These are phyloP conservation scores for Amborella trichopoda DNA, from an alignment of 164 flowering plant genomes.

Conservation along the genomic window DNA sequence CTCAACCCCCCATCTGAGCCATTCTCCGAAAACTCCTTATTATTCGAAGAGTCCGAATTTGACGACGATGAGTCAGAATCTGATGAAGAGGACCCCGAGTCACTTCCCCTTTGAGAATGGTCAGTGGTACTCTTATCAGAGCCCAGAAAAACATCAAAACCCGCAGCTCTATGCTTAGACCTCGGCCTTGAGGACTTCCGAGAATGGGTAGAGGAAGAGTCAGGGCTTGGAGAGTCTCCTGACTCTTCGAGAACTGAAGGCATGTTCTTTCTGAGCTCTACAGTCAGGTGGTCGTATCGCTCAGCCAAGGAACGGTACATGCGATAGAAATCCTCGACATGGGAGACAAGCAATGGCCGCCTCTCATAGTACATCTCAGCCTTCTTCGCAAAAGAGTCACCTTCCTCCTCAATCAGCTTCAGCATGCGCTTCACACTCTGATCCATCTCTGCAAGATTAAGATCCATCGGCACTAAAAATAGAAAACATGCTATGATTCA, in stretches of 20 bases:
- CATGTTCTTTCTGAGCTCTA: slow-evolving; percentile 53
- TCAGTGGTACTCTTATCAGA: slow-evolving; percentile 42
- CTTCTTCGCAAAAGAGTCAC: slow-evolving; percentile 79
- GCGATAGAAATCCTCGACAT: slow-evolving; percentile 75
- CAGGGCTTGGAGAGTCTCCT: slow-evolving; percentile 46
- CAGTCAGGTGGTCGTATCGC: slow-evolving; percentile 79
- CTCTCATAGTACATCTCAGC: slow-evolving; percentile 87
- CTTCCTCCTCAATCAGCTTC: slow-evolving; percentile 88
- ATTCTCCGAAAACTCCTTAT: slow-evolving; percentile 17
- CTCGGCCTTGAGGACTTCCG: slow-evolving; percentile 18
- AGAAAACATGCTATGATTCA: no score
- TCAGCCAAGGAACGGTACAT: slow-evolving; percentile 83
- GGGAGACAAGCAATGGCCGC: slow-evolving; percentile 67
- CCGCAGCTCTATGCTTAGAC: slow-evolving; percentile 56
- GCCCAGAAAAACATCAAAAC: slow-evolving; percentile 75
- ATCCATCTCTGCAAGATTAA: slow-evolving; percentile 87
- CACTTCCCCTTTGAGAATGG: slow-evolving; percentile 31
- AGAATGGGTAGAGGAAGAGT: slow-evolving; percentile 33
- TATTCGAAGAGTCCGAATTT: slow-evolving; percentile 22
- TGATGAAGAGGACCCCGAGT: slow-evolving; percentile 28
- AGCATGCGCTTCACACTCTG: slow-evolving; percentile 62
- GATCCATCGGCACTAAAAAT: no score
- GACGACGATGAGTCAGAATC: slow-evolving; percentile 35
- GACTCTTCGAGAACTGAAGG: slow-evolving; percentile 60
- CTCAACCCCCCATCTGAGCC: slow-evolving; percentile 17